Percentiles rank a stretch among this genome's conserved stretches.
Conservation (phyloP, 2,329 filamentous ascomycete genomes). For the Diaporthe sp. region DNA sequence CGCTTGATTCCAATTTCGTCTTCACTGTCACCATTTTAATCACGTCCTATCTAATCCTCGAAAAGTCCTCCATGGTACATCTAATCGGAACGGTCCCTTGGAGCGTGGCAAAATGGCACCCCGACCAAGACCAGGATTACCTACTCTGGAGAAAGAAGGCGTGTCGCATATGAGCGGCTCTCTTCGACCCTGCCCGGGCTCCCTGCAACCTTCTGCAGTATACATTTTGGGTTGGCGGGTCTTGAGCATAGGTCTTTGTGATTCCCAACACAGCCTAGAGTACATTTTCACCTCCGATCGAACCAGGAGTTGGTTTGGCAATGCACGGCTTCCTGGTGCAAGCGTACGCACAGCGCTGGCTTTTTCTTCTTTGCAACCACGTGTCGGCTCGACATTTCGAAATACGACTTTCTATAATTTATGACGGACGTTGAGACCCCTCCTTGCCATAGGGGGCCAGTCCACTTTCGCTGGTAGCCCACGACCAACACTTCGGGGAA, state of each 20-base stretch:
- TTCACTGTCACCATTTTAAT: slow-evolving; percentile 59
- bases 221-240: slow-evolving; percentile 31
- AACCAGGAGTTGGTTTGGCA: slow-evolving; percentile 34
- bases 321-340: slow-evolving; percentile 34
- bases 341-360: slow-evolving; percentile 38
- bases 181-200: slow-evolving; percentile 15
- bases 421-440: slow-evolving; percentile 39
- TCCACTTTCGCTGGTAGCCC: slow-evolving; percentile 39
- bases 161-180: slow-evolving; percentile 14
- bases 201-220: slow-evolving; percentile 23
- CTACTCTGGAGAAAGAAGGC: slow-evolving; percentile 25
- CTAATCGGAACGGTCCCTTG: slow-evolving; percentile 40
- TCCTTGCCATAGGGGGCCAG: slow-evolving; percentile 33
- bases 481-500: slow-evolving; percentile 41
- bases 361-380: slow-evolving; percentile 38
- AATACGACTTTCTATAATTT: slow-evolving; percentile 41
- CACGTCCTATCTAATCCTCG: slow-evolving; percentile 57
- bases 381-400: slow-evolving; percentile 39
- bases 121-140: slow-evolving; percentile 29
- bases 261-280: slow-evolving; percentile 34
- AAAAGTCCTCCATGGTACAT: slow-evolving; percentile 33
- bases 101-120: slow-evolving; percentile 38
- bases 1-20: slow-evolving; percentile 61
- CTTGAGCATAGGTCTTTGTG: slow-evolving; percentile 22
- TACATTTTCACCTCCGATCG: slow-evolving; percentile 30